phyloP scores from a whole-genome alignment of 768 basidiomycete genomes.

The Imleria badia region DNA sequence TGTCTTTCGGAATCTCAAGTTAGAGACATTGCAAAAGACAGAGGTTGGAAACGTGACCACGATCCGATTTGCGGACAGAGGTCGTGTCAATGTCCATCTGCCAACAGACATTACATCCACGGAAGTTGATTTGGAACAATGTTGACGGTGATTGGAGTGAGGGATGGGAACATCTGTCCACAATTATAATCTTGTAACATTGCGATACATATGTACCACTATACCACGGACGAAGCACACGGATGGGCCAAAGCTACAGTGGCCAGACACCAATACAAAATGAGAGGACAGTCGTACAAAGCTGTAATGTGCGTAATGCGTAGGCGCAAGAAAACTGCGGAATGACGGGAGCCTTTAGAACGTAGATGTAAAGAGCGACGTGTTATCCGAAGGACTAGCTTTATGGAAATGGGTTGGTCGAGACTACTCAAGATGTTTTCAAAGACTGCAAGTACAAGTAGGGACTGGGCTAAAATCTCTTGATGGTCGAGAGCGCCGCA shows the following conservation, averaged over 20 bases:
- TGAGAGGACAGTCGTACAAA: constrained; percentile 8
- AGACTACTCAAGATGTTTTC: constrained; percentile 7
- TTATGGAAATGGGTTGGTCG: not conserved
- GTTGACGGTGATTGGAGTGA: not conserved
- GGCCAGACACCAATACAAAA: constrained; percentile 15
- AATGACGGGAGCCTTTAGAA: constrained; percentile 1
- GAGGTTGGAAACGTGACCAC: constrained; percentile 15
- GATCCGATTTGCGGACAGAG: constrained; percentile 15
- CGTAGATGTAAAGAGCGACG: constrained; percentile 6
- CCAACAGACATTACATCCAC: not conserved
- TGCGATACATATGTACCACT: not conserved
- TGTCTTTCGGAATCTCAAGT: constrained; percentile 36
- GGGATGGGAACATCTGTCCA: not conserved
- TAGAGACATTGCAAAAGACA: constrained; percentile 8
- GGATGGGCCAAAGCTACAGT: not conserved
- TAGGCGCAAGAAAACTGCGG: not conserved
- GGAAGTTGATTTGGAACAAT: not conserved
- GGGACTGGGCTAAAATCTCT: constrained; percentile 13
- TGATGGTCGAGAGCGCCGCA: constrained; percentile 32
- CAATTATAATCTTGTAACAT: not conserved
- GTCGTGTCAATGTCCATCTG: not conserved
- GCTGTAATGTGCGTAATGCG: not conserved
- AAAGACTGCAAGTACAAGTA: constrained; percentile 2
- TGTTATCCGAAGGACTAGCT: not conserved
- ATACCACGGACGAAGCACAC: not conserved